Percentiles rank a stretch among this genome's conserved stretches.
phyloP scores from a whole-genome alignment of 2,329 filamentous ascomycete genomes.

The Neocucurbitaria cava region DNA sequence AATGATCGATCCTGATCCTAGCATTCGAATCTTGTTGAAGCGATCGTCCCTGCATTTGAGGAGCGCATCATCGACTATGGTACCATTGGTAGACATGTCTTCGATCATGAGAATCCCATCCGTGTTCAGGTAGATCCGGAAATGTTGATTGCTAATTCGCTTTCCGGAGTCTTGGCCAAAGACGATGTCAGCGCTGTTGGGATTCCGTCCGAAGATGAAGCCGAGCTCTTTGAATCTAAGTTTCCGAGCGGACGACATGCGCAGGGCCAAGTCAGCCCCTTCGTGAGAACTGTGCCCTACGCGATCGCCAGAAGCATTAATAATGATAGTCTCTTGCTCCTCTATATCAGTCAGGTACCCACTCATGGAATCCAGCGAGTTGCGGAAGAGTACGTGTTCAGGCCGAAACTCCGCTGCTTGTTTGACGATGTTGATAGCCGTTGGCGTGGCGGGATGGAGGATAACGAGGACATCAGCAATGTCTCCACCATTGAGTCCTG shows the following conservation, averaged over 20 bases:
- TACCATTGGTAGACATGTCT: constrained; percentile 96
- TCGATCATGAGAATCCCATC: constrained; percentile 88
- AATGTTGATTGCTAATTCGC: constrained; percentile 92
- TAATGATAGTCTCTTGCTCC: constrained; percentile 56
- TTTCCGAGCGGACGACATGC: constrained; percentile 69
- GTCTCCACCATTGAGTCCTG: constrained; percentile 81
- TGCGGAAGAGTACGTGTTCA: constrained; percentile 64
- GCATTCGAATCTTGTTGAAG: constrained; percentile 64
- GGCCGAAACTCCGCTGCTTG: constrained; percentile 60
- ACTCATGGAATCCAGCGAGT: constrained; percentile 52
- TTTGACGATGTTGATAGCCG: constrained; percentile 74
- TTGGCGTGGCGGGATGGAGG: constrained; percentile 77
- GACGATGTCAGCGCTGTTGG: constrained; percentile 72
- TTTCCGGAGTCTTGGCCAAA: constrained; percentile 69
- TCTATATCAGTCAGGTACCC: constrained; percentile 46
- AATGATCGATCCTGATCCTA: constrained; percentile 76
- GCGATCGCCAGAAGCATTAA: constrained; percentile 49
- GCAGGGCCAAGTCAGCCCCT: constrained; percentile 73
- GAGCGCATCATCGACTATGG: constrained; percentile 77
- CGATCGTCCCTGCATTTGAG: constrained; percentile 60
- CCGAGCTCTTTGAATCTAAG: constrained; percentile 74
- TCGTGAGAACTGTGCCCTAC: constrained; percentile 25
- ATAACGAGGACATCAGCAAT: constrained; percentile 89
- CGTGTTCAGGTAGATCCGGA: constrained; percentile 89
- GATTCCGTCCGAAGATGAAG: constrained; percentile 86